A percentile compares a stretch with the other conserved stretches of the same genome.
Conservation (phyloP, 2,329 filamentous ascomycete genomes). For the Alternaria ventricosa region DNA sequence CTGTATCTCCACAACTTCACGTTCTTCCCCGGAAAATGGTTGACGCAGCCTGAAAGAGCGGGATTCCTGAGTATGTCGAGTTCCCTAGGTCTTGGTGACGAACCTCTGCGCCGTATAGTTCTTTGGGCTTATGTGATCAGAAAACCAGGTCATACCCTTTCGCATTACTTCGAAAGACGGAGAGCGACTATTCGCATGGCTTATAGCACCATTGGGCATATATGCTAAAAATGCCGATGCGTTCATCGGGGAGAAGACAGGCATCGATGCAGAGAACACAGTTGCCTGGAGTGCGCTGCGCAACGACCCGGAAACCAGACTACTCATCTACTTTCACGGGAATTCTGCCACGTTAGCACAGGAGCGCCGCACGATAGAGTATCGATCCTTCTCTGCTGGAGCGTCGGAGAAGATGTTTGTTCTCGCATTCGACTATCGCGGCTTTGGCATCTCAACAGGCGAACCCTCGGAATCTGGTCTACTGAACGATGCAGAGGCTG, state of each 20-base stretch:
- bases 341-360: slow-evolving; percentile 83
- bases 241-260: slow-evolving; percentile 61
- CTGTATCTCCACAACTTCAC: slow-evolving; percentile 46
- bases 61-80: slow-evolving; percentile 42
- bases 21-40: slow-evolving; percentile 45
- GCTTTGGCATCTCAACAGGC: slow-evolving; percentile 83
- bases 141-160: slow-evolving; percentile 87
- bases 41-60: slow-evolving; percentile 46
- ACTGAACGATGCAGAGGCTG: slow-evolving; percentile 76
- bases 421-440: slow-evolving; percentile 88
- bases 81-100: neutral
- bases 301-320: slow-evolving; percentile 58
- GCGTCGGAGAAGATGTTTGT: slow-evolving; percentile 64
- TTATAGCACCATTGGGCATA: slow-evolving; percentile 78
- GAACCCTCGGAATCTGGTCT: slow-evolving; percentile 79
- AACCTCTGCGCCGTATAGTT: neutral
- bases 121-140: slow-evolving; percentile 52
- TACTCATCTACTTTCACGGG: slow-evolving; percentile 62
- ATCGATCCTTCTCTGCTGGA: slow-evolving; percentile 76
- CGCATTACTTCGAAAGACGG: slow-evolving; percentile 75
- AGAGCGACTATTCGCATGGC: slow-evolving; percentile 87
- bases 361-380: slow-evolving; percentile 75
- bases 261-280: slow-evolving; percentile 53
- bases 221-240: slow-evolving; percentile 72
- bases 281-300: slow-evolving; percentile 59